Evolutionary conservation across 2,329 filamentous ascomycete species (phyloP).

Genomic region (Cordyceps farinosa): DNA sequence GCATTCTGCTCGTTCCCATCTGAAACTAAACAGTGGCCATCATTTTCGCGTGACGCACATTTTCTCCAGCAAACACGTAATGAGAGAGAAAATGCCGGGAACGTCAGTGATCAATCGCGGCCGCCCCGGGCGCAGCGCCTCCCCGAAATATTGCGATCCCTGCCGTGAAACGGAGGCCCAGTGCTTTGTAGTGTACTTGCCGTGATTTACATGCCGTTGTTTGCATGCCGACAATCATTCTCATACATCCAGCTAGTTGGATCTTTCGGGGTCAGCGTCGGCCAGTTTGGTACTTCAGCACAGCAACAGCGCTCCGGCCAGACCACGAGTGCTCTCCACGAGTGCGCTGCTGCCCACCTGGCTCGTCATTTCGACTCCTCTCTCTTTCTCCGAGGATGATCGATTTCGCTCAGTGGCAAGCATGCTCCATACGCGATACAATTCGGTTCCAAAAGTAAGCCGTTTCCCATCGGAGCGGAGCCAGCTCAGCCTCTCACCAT

Average conservation of each 20-base stretch:
- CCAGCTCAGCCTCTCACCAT: neutral
- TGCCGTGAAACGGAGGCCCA: neutral
- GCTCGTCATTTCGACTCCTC: neutral
- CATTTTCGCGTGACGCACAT: neutral
- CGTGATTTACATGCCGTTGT: too few relatives aligned
- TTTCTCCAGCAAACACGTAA: neutral
- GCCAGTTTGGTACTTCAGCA: too few relatives aligned
- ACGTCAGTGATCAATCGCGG: neutral
- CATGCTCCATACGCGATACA: neutral
- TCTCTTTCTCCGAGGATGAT: neutral
- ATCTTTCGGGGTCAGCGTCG: neutral
- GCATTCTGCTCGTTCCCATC: neutral
- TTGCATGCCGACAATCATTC: too few relatives aligned
- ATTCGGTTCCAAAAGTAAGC: neutral
- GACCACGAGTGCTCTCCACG: too few relatives aligned
- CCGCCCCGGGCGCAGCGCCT: neutral
- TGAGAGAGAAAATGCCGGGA: neutral
- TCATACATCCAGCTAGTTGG: neutral
- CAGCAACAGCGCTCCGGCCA: neutral
- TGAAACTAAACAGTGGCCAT: too few relatives aligned
- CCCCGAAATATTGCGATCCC: neutral
- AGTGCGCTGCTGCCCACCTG: neutral
- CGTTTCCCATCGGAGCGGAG: neutral
- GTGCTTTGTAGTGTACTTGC: too few relatives aligned
- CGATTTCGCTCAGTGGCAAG: neutral